These are phyloP conservation scores for Ampelocalamus luodianensis DNA, from an alignment of 176 grass and related monocot genomes.

Conservation along the genomic window DNA sequence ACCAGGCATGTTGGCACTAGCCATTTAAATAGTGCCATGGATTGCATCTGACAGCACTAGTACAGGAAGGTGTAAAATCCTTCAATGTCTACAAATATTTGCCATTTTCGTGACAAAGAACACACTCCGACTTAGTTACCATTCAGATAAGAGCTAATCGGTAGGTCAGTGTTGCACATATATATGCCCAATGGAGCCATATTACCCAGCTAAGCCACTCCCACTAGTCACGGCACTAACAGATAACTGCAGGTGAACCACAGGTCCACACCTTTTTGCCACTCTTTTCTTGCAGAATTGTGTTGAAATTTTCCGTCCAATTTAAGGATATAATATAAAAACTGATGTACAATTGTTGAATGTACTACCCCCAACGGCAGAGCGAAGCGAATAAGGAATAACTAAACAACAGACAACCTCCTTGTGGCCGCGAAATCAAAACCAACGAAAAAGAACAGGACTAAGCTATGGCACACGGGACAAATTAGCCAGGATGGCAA, in stretches of 20 bases:
- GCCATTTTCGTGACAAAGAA: neutral
- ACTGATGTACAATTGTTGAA: too few species aligned
- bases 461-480: neutral
- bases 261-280: neutral
- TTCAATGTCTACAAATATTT: constrained; percentile 13
- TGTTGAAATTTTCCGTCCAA: neutral
- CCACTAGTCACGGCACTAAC: neutral
- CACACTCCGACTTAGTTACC: neutral
- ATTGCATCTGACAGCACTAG: neutral
- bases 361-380: too few species aligned
- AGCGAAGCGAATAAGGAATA: too few species aligned
- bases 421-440: neutral
- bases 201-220: neutral
- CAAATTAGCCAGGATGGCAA: neutral
- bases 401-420: neutral
- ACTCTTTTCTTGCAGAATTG: neutral
- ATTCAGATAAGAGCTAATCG: neutral
- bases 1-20: constrained; percentile 3
- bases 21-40: neutral
- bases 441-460: neutral
- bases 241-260: neutral
- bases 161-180: neutral
- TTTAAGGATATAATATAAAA: neutral
- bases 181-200: neutral
- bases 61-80: neutral